These are phyloP conservation scores for Monosporascus ibericus DNA, from an alignment of 2,329 filamentous ascomycete species.

Conservation along the genomic window DNA sequence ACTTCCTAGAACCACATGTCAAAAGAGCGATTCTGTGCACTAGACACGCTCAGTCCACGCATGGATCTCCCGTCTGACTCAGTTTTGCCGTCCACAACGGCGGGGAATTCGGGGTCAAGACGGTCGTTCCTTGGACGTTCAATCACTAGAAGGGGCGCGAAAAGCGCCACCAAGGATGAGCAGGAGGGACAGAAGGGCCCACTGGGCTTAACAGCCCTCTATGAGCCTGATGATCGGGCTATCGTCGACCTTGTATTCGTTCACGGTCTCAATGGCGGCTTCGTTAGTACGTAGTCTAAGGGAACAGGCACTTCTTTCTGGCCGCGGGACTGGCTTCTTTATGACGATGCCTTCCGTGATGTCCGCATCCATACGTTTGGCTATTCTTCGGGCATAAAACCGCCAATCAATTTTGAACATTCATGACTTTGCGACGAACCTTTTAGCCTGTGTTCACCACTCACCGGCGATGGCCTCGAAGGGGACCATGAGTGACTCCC, in stretches of 20 bases:
- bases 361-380: constrained; percentile 28
- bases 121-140: constrained; percentile 4
- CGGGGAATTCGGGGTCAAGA: not conserved
- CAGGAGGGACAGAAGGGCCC: constrained; percentile 13
- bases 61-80: no score
- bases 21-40: no score
- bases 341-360: constrained; percentile 23
- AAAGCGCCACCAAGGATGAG: not conserved
- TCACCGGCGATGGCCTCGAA: constrained; percentile 15
- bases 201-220: constrained; percentile 17
- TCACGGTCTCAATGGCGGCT: constrained; percentile 32
- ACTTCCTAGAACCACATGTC: no score
- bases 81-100: no score
- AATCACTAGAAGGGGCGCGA: not conserved
- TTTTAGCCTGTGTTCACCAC: constrained; percentile 24
- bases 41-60: no score
- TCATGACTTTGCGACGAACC: constrained; percentile 24
- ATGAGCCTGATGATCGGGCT: constrained; percentile 5
- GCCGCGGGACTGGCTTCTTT: constrained; percentile 28
- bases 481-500: constrained; percentile 6
- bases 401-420: constrained; percentile 21
- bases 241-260: constrained; percentile 30
- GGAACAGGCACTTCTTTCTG: constrained; percentile 20
- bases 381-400: constrained; percentile 14
- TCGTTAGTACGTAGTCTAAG: constrained; percentile 28